Evolutionary conservation across 441 rosid genomes (phyloP).

Genomic region (Erodium chrysanthum): DNA sequence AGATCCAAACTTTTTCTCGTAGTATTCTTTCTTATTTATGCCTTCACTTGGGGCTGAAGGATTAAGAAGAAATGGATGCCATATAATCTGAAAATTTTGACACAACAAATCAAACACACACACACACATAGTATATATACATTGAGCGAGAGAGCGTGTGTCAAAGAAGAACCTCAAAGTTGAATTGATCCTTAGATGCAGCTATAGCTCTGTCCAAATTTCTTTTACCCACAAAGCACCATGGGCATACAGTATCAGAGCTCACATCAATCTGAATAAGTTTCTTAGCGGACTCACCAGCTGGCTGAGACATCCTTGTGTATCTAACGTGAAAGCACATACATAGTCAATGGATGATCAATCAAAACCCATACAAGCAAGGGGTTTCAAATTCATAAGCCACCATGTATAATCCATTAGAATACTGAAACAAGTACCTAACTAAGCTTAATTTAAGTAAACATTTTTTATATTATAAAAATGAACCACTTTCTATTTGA

Average conservation of each 20-base stretch:
- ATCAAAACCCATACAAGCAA: background rate
- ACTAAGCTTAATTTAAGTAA: background rate
- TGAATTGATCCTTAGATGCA: constrained; percentile 45
- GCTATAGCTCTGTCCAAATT: constrained; percentile 76
- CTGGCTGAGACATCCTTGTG: constrained; percentile 34
- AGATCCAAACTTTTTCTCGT: constrained; percentile 51
- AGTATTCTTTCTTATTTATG: constrained; percentile 50
- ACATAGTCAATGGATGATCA: background rate
- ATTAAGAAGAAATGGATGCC: constrained; percentile 61
- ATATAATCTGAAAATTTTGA: constrained; percentile 36
- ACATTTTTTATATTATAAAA: background rate
- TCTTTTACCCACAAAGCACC: constrained; percentile 79
- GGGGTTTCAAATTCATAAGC: too few species aligned
- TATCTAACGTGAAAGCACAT: constrained; percentile 7
- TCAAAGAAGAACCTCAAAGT: constrained; percentile 42
- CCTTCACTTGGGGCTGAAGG: constrained; percentile 82
- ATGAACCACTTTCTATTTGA: background rate
- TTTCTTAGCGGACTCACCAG: constrained; percentile 37
- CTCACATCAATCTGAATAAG: constrained; percentile 50
- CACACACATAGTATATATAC: too few species aligned
- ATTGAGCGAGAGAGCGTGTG: background rate
- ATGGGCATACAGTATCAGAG: constrained; percentile 80
- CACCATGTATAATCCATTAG: background rate
- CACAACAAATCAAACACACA: background rate
- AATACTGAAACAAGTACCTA: background rate